Evolutionary conservation across 441 rosid species (phyloP).

Genomic region (Mallotus repandus): DNA sequence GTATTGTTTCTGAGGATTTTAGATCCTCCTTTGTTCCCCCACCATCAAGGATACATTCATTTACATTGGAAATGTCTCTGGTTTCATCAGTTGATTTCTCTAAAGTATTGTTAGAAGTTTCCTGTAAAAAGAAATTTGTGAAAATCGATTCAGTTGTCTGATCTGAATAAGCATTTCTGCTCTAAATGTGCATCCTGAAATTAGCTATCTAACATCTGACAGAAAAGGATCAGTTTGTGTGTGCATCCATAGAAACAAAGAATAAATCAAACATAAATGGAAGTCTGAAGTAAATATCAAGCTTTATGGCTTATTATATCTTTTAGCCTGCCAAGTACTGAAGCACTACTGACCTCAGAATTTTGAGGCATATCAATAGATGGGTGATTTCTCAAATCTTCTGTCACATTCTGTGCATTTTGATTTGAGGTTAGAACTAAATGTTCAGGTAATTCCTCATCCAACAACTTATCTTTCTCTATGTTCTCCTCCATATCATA

Average conservation of each 20-base stretch:
- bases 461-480: slow-evolving; percentile 6
- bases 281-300: neutral
- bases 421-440: slow-evolving; percentile 3
- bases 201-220: neutral
- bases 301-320: neutral
- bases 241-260: neutral
- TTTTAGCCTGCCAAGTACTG: neutral
- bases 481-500: slow-evolving; percentile 19
- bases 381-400: slow-evolving; percentile 20
- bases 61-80: neutral
- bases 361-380: slow-evolving; percentile 12
- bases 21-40: slow-evolving; percentile 14
- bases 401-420: slow-evolving; percentile 16
- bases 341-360: slow-evolving; percentile 28
- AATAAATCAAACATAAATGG: neutral
- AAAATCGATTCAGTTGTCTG: slow-evolving; percentile 1
- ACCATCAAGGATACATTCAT: slow-evolving; percentile 5
- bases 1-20: neutral
- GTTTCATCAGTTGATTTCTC: slow-evolving; percentile 14
- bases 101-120: slow-evolving; percentile 4
- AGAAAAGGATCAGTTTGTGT: neutral
- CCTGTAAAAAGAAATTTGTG: slow-evolving; percentile 27
- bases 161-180: neutral
- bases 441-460: slow-evolving; percentile 17
- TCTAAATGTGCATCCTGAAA: neutral